Percentiles rank a stretch among this genome's conserved stretches.
phyloP scores from a whole-genome alignment of 371 early-diverging fungal genomes.

The Actinomucor elegans region DNA sequence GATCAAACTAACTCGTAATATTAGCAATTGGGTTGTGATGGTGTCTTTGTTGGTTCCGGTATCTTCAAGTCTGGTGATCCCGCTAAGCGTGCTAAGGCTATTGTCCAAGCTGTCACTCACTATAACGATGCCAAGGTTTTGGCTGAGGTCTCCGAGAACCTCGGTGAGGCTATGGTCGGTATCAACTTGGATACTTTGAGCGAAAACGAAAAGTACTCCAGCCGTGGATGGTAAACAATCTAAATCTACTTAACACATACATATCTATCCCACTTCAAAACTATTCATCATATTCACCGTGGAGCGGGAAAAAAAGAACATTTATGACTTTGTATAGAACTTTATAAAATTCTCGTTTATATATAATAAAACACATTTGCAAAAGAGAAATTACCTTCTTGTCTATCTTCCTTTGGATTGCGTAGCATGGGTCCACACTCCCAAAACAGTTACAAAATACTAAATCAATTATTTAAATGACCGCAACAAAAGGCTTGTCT shows the following conservation, averaged over 20 bases:
- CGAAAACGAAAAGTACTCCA: slow-evolving; percentile 69
- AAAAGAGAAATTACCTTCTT: not conserved
- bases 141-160: slow-evolving; percentile 88
- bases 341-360: not conserved
- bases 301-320: not conserved
- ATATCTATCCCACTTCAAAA: not conserved
- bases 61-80: slow-evolving; percentile 95
- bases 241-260: not conserved
- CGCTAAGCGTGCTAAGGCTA: slow-evolving; percentile 93
- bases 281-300: slow-evolving; percentile 6
- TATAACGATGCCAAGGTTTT: slow-evolving; percentile 87
- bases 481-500: no score
- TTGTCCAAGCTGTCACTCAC: slow-evolving; percentile 95
- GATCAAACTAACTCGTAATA: slow-evolving; percentile 7
- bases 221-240: slow-evolving; percentile 70
- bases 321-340: slow-evolving; percentile 1
- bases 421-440: no score
- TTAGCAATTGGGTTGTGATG: slow-evolving; percentile 95
- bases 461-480: no score
- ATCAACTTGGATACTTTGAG: slow-evolving; percentile 81
- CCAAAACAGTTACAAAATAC: no score
- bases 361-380: not conserved
- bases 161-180: slow-evolving; percentile 97
- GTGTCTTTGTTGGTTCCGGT: slow-evolving; percentile 90
- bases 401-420: not conserved